Conservation (phyloP, 2,329 filamentous ascomycete species). For the Diaporthe sp. region DNA sequence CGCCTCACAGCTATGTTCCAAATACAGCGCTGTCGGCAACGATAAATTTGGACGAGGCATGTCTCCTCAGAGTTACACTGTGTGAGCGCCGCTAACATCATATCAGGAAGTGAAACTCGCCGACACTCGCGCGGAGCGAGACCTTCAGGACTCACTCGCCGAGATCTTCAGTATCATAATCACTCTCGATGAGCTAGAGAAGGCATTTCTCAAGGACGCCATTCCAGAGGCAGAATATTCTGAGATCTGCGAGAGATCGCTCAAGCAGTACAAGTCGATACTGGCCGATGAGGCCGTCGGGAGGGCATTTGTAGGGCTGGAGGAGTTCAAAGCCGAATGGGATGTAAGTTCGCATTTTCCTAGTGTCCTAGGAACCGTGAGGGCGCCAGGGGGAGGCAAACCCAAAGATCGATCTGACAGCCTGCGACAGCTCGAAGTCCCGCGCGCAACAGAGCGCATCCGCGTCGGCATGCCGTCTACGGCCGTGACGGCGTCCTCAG, state of each 20-base stretch:
- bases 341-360: slow-evolving; percentile 70
- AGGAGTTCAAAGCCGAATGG: slow-evolving; percentile 92
- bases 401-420: neutral
- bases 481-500: slow-evolving; percentile 66
- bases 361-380: too few relatives aligned
- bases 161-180: slow-evolving; percentile 98
- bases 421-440: slow-evolving; percentile 84
- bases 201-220: slow-evolving; percentile 95
- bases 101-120: slow-evolving; percentile 90
- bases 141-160: slow-evolving; percentile 94
- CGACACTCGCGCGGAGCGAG: slow-evolving; percentile 86
- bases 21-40: slow-evolving; percentile 85
- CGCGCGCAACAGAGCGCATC: slow-evolving; percentile 91
- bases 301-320: slow-evolving; percentile 86
- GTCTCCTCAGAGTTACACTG: slow-evolving; percentile 30
- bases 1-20: slow-evolving; percentile 90
- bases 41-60: slow-evolving; percentile 92
- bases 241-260: slow-evolving; percentile 90
- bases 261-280: slow-evolving; percentile 98
- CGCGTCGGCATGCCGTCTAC: slow-evolving; percentile 94
- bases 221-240: slow-evolving; percentile 93
- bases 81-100: slow-evolving; percentile 26
- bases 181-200: slow-evolving; percentile 94
- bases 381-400: neutral
- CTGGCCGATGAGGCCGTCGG: slow-evolving; percentile 91